Conservation (phyloP, 108 stramenopile genomes). For the Pelagomonas calceolata region DNA sequence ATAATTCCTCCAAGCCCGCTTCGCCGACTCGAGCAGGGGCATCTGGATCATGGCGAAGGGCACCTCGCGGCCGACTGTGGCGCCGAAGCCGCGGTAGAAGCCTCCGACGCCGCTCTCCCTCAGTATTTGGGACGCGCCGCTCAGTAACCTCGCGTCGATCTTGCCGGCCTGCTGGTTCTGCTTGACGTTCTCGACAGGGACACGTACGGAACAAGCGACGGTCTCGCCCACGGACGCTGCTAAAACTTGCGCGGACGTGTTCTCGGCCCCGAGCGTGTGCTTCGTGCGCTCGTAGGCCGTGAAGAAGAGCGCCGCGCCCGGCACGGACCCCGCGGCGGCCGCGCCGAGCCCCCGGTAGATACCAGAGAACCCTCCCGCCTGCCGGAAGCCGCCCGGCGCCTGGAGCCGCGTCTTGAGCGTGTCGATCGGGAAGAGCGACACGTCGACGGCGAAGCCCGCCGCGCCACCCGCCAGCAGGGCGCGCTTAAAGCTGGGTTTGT, state of each 20-base stretch:
- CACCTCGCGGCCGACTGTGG: conserved; percentile 45
- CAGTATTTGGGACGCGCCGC: conserved; percentile 14
- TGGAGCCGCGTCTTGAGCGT: conserved; percentile 84
- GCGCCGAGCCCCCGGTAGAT: conserved; percentile 74
- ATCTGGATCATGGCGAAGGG: conserved; percentile 55
- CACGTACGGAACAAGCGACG: conserved; percentile 85
- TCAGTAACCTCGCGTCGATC: too few species aligned
- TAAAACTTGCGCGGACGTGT: conserved; percentile 66
- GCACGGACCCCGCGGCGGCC: conserved; percentile 71
- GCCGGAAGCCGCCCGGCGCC: conserved; percentile 68
- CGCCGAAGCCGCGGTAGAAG: conserved; percentile 42
- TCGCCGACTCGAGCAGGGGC: conserved; percentile 47
- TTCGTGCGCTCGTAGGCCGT: conserved; percentile 69
- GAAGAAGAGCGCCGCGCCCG: conserved; percentile 89
- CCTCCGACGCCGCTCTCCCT: conserved; percentile 27
- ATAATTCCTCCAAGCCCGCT: conserved; percentile 25
- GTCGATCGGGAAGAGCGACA: conserved; percentile 83
- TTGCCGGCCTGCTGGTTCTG: conserved; percentile 14
- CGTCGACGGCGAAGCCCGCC: conserved; percentile 76
- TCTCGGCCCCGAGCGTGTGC: conserved; percentile 25
- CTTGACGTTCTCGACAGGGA: conserved; percentile 96
- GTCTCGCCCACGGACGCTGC: conserved; percentile 83
- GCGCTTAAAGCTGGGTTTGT: conserved; percentile 31
- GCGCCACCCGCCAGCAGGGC: conserved; percentile 68
- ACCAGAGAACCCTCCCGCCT: conserved; percentile 72